These are phyloP conservation scores for Cystobasidium tubakii DNA, from an alignment of 768 basidiomycete genomes.

Conservation along the genomic window DNA sequence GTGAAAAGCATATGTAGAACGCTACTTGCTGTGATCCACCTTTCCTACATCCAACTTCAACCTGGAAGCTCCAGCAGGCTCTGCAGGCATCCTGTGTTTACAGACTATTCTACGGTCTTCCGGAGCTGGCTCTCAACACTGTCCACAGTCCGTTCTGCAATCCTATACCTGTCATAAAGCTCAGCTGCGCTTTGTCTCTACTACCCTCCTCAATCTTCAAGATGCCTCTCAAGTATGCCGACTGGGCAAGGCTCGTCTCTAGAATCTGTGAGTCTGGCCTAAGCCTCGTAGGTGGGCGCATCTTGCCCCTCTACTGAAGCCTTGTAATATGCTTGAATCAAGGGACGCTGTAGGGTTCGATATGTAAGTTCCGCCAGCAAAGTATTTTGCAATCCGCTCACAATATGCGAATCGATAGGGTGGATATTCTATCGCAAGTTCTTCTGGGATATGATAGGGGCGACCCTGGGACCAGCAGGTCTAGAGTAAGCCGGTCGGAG, in stretches of 20 bases:
- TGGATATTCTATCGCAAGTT: conserved; percentile 83
- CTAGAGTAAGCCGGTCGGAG: conserved; percentile 44
- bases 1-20: no score
- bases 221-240: conserved; percentile 20
- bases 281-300: neutral
- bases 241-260: conserved; percentile 30
- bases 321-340: neutral
- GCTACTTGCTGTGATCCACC: no score
- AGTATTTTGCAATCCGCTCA: neutral
- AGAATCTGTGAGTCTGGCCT: conserved; percentile 7
- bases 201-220: no score
- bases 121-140: neutral
- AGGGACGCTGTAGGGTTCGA: conserved; percentile 16
- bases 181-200: no score
- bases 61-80: conserved; percentile 1
- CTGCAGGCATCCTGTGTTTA: conserved; percentile 15
- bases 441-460: conserved; percentile 92
- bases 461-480: conserved; percentile 54
- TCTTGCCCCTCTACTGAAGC: neutral
- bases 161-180: no score
- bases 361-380: neutral
- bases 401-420: conserved; percentile 43
- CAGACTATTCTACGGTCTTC: no score
- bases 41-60: neutral
- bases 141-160: no score